These are phyloP conservation scores for Mangifera indica DNA, from an alignment of 345 rosid genomes.

Conservation along the genomic window DNA sequence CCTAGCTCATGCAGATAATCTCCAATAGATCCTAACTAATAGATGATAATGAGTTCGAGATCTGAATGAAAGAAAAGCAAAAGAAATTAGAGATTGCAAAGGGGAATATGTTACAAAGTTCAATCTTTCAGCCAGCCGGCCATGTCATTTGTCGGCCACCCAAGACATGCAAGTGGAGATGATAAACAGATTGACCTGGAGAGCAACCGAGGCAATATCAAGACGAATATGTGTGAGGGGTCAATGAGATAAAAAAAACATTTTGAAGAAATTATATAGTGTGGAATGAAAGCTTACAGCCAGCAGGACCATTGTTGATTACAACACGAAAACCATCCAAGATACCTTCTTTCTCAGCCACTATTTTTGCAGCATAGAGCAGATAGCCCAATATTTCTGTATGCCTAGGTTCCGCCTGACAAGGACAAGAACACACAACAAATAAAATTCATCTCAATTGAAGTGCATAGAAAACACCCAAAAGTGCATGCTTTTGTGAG, in stretches of 20 bases:
- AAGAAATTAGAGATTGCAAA: background rate
- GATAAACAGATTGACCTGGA: conserved; percentile 93
- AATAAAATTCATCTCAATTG: background rate
- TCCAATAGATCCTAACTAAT: background rate
- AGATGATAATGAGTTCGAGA: background rate
- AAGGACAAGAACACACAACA: conserved; percentile 1
- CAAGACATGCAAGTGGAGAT: conserved; percentile 83
- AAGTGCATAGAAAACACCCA: background rate
- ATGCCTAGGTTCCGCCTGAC: conserved; percentile 80
- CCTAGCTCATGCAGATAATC: background rate
- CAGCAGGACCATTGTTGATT: conserved; percentile 78
- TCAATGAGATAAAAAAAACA: background rate
- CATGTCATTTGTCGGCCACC: conserved; percentile 91
- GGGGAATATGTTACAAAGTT: background rate
- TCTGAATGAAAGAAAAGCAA: background rate
- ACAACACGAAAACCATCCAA: conserved; percentile 86
- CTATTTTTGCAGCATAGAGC: conserved; percentile 71
- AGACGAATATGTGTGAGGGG: background rate
- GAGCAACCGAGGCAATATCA: background rate
- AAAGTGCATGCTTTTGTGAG: background rate
- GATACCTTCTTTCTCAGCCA: conserved; percentile 94
- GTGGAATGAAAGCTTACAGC: conserved; percentile 53
- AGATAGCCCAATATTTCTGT: conserved; percentile 72
- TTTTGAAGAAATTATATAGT: background rate
- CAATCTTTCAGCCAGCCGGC: conserved; percentile 71